Base-by-base conservation (phyloP, 108 stramenopile genomes). In the Seminavis robusta region DNA sequence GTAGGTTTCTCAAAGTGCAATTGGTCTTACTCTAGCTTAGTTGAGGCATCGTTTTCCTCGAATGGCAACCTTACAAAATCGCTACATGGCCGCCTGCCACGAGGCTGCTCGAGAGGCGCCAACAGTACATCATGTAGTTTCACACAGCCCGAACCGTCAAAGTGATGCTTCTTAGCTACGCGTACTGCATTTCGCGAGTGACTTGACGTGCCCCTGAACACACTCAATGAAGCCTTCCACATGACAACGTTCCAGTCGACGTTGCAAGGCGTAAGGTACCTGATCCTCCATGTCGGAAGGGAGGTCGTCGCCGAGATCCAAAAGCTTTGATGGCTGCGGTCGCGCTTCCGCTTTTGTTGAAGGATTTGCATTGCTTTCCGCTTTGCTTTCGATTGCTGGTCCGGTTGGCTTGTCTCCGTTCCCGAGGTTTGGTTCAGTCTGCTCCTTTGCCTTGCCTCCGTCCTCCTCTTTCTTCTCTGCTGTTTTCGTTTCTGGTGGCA, bases 151-250 rank as follows among this genome's bases (percentile, higher is more conserved):
- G n/a, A n/a, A n/a, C n/a, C n/a, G n/a, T n/a, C n/a, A n/a, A n/a
- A n/a, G n/a, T n/a, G n/a, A n/a, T n/a, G n/a, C n/a, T n/a, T n/a
- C n/a, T n/a, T n/a, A n/a, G n/a, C n/a, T n/a, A n/a, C n/a, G 36
- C 36, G 36, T 37, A 45, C 63, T 71, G 44, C 61, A 72, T 41
- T 76, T 79, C 9, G 65, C 73, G 19, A 91, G 69, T 21, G 76
- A 45, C 8, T 36, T 29, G 7, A 86, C 82, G 48, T 92, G 91
- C 53, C 81, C 81, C 45, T 69, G 54, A 9, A 92, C 83, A 42
- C 86, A 88, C 25, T 92, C 67, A 16, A 88, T 44, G 59, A 92
- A 92, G 10, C 91, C 91, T 61, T 92, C 91, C 28, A 59, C 58
- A 43, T 92, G 85, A 54, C 91, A 92, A 50, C 72, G 73, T 42